Evolutionary conservation across 768 basidiomycete genomes (phyloP), one percentile per base, ranked within the genome.

Genomic region (Lactifluus pinguis): DNA sequence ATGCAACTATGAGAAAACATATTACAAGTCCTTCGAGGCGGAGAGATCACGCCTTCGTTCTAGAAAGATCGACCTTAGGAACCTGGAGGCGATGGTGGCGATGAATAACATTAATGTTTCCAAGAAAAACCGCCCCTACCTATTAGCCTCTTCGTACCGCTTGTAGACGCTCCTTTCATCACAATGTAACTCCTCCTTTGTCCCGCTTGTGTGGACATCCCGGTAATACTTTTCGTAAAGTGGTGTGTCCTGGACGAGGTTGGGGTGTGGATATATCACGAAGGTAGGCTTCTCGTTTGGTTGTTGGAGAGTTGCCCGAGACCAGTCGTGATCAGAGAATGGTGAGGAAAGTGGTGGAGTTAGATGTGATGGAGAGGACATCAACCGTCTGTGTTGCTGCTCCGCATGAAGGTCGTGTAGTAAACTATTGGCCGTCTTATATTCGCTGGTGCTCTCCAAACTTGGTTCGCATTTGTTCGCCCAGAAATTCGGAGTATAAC

Each of bases 351-450:
- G 39, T 21, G 61, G 49, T n/a, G 44, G 44, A 30, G 38, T 32
- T 41, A 50, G n/a, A 39, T 52, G 38, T 41, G 38, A 32, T 17
- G 57, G 53, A 30, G 65, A n/a, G 14, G 64, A 62, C 41, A 75
- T 83, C 29, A 83, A 60, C 38, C 82, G 73, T 53, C 87, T 78
- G 67, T 87, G 85, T 56, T 86, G 82, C 65, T 86, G 79, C 25
- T 85, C 76, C 42, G 82, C 76, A 66, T 91, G 89, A 54, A 90
- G 69, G 66, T 89, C 83, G 59, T 86, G 83, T 41, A 92, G 80
- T 64, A 87, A 73, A 50, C 66, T 79, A 71, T 92, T 92, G 58
- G 80, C 75, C 36, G 76, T 73, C 68, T 79, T 79, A 74, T 91
- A 92, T 73, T 67, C 73, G 51, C 70, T 71, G 13, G 70, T 61